A percentile compares a stretch with the other conserved stretches of the same genome.
These are phyloP conservation scores for Tranzscheliella williamsii DNA, from an alignment of 1,284 basidiomycete genomes.

Conservation along the genomic window DNA sequence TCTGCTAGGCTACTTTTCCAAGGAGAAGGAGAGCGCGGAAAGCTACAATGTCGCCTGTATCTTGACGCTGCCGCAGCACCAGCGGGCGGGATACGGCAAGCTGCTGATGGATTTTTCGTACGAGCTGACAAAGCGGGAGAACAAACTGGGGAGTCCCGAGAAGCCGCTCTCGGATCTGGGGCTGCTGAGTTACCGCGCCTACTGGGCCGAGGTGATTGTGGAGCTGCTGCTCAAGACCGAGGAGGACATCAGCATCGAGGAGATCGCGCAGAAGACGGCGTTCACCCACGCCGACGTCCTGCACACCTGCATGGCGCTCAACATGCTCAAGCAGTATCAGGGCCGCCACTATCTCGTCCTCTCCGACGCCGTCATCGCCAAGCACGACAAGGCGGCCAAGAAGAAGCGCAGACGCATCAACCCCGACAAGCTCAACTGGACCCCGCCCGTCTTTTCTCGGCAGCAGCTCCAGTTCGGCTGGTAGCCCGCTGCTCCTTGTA, in stretches of 20 bases:
- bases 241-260: slow-evolving; percentile 87
- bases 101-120: slow-evolving; percentile 98
- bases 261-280: slow-evolving; percentile 93
- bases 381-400: slow-evolving; percentile 79
- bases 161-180: slow-evolving; percentile 96
- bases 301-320: slow-evolving; percentile 95
- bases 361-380: slow-evolving; percentile 85
- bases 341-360: slow-evolving; percentile 92
- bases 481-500: slow-evolving; percentile 9
- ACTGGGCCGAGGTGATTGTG: slow-evolving; percentile 97
- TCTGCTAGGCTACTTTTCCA: slow-evolving; percentile 96
- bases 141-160: slow-evolving; percentile 93
- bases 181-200: slow-evolving; percentile 87
- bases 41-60: slow-evolving; percentile 99
- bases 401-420: slow-evolving; percentile 82
- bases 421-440: slow-evolving; percentile 81
- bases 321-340: slow-evolving; percentile 95
- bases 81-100: slow-evolving; percentile 92
- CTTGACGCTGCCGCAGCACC: slow-evolving; percentile 93
- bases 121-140: slow-evolving; percentile 94
- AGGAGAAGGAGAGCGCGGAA: slow-evolving; percentile 97
- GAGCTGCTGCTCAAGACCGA: slow-evolving; percentile 73
- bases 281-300: slow-evolving; percentile 96
- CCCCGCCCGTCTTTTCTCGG: slow-evolving; percentile 67
- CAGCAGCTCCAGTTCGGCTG: slow-evolving; percentile 57